Evolutionary conservation across 306 rosid species (phyloP), one percentile per base, ranked within the genome.

Genomic region (Sophora flavescens): DNA sequence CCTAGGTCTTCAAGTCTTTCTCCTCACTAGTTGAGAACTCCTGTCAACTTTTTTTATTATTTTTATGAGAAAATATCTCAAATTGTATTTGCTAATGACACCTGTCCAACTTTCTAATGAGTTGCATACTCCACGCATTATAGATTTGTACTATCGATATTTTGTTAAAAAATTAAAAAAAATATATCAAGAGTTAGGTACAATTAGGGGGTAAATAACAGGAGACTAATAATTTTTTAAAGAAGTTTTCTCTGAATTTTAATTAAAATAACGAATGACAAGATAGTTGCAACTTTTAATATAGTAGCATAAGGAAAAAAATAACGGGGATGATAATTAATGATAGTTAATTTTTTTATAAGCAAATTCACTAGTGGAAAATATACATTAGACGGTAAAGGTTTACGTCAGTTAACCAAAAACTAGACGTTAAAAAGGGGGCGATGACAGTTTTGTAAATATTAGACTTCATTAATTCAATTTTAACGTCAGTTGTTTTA

Each of bases 61-160:
- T 65, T 54, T 50, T 14, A 56, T 16, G 6, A 63, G 30, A 74
- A 63, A 80, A 74, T 39, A 52, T 81, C 48, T 83, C 13, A 10
- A 73, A 72, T 58, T 73, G 79, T 71, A 47, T n/a, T 41, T 4
- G 2, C 36, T 22, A 50, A 54, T 51, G 13, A 6, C 28, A 9
- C 18, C 22, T 44, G 30, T 7, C 45, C 36, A 32, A 63, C 5
- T 14, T 3, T 22, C 12, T 7, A 48, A 39, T 60, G 13, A 17
- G 6, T 32, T 44, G n/a, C 36, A 52, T 75, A 17, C 52, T 48
- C 8, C 47, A 74, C 39, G 32, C 58, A 32, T 63, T 69, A 54
- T 11, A 62, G 44, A 22, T 42, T 65, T 10, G 12, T 48, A 41
- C 44, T 35, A 33, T 51, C 28, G 28, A 51, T 52, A 36, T 33